These are phyloP conservation scores for Przewalskia tangutica DNA, from an alignment of 257 asterid genomes.

Conservation along the genomic window DNA sequence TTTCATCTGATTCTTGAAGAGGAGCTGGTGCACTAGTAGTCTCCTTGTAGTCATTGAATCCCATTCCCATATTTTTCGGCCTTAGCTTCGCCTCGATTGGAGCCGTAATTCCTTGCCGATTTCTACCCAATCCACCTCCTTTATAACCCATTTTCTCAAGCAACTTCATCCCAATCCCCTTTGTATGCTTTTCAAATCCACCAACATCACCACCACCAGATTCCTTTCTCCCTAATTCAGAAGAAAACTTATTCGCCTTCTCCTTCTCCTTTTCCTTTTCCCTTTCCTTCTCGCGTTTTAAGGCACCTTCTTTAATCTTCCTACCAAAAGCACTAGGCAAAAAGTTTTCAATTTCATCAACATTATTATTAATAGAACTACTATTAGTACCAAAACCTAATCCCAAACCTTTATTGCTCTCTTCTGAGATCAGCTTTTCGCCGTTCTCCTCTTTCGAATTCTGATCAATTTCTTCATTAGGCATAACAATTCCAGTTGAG, in stretches of 20 bases:
- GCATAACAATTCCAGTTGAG: constrained; percentile 55
- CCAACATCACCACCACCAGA: constrained; percentile 43
- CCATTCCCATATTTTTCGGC: constrained; percentile 91
- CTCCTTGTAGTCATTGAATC: constrained; percentile 74
- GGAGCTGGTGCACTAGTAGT: constrained; percentile 32
- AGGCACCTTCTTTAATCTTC: constrained; percentile 62
- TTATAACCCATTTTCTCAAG: constrained; percentile 84
- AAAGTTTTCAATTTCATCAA: constrained; percentile 16
- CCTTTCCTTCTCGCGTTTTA: constrained; percentile 52
- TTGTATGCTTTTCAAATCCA: constrained; percentile 61
- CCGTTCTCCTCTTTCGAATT: constrained; percentile 31
- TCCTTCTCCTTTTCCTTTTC: constrained; percentile 66
- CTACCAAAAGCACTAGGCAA: constrained; percentile 68
- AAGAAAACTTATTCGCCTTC: constrained; percentile 47
- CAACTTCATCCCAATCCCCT: constrained; percentile 68
- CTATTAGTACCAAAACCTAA: constrained; percentile 24
- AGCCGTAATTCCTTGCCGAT: constrained; percentile 68
- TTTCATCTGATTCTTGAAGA: constrained; percentile 35
- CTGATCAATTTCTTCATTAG: constrained; percentile 50
- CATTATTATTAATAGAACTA: constrained; percentile 23
- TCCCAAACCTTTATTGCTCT: constrained; percentile 31
- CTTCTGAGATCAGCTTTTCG: constrained; percentile 8
- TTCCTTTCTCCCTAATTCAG: constrained; percentile 29
- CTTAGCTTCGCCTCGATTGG: constrained; percentile 74
- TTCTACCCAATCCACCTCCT: constrained; percentile 95